Percentiles rank a stretch among this genome's conserved stretches.
Conservation (phyloP, 352 stramenopile genomes). For the Blastocystis sp. region DNA sequence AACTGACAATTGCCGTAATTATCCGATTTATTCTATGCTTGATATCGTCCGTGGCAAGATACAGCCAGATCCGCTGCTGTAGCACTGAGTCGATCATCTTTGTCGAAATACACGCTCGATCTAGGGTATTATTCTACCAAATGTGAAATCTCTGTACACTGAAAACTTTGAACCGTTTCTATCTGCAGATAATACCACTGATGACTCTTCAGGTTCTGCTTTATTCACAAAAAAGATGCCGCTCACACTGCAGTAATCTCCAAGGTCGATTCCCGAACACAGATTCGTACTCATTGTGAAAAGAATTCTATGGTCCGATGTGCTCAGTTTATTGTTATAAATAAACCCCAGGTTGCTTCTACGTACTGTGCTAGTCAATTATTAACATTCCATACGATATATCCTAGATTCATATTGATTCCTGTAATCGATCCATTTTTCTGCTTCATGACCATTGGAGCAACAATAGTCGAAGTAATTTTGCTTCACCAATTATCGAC, state of each 20-base stretch:
- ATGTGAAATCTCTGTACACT: background rate
- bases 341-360: no score
- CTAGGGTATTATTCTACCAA: background rate
- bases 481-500: no score
- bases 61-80: background rate
- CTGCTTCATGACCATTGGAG: no score
- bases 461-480: no score
- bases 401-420: no score
- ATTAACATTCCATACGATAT: no score
- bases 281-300: background rate
- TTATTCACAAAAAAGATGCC: slow-evolving; percentile 13
- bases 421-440: no score
- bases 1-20: background rate
- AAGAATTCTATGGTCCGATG: no score
- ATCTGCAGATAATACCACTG: background rate
- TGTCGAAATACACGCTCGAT: background rate
- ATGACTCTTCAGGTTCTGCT: background rate
- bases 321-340: no score
- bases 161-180: slow-evolving; percentile 4
- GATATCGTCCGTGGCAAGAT: background rate
- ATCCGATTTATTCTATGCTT: background rate
- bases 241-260: background rate
- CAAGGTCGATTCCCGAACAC: slow-evolving; percentile 33
- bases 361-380: no score
- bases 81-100: background rate